Conservation (phyloP, 164 flowering plant species). For the Nymphaea colorata region DNA sequence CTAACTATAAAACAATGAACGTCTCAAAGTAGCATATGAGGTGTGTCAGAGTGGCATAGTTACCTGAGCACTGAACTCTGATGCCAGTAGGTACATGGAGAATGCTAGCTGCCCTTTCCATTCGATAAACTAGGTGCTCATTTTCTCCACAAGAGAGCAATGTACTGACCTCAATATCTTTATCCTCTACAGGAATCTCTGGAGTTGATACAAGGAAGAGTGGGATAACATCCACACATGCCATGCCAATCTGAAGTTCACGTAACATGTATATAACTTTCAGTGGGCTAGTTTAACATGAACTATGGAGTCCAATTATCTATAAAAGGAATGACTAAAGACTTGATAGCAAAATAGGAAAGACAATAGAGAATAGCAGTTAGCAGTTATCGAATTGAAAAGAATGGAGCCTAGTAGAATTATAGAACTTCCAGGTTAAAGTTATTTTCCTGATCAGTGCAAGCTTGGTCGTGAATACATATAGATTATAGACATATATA, state of each 20-base stretch:
- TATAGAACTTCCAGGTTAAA: no score
- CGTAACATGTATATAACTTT: no score
- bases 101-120: slow-evolving; percentile 30
- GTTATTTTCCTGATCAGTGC: no score
- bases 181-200: slow-evolving; percentile 36
- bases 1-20: background rate
- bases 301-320: no score
- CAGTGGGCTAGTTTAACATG: no score
- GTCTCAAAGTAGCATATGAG: background rate
- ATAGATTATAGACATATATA: no score
- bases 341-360: no score
- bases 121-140: slow-evolving; percentile 10
- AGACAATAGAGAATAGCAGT: no score
- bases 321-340: no score
- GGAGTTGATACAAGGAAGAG: slow-evolving; percentile 38
- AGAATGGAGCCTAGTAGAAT: no score
- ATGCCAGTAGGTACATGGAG: slow-evolving; percentile 76
- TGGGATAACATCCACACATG: slow-evolving; percentile 72
- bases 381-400: no score
- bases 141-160: slow-evolving; percentile 12
- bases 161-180: slow-evolving; percentile 39
- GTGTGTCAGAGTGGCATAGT: background rate
- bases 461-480: no score
- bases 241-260: slow-evolving; percentile 33
- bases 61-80: slow-evolving; percentile 58